Percentiles rank a stretch among this genome's conserved stretches.
phyloP scores from a whole-genome alignment of 2,329 filamentous ascomycete species.

The Cryphonectria carpinicola region DNA sequence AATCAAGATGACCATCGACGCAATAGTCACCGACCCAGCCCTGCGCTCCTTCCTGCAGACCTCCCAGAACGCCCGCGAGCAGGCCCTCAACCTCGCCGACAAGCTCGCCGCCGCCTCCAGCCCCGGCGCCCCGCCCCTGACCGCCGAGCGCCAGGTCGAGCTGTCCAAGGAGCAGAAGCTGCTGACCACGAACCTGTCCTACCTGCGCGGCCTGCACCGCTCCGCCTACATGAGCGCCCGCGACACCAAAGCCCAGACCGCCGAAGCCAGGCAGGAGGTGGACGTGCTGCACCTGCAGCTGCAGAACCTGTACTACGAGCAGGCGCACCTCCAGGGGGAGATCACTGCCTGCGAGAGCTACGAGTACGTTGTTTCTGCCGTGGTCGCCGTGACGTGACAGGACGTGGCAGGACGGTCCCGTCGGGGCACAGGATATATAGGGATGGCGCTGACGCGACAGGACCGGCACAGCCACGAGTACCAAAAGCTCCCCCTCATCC shows the following conservation, averaged over 20 bases:
- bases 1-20: conserved; percentile 55
- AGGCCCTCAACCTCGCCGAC: conserved; percentile 69
- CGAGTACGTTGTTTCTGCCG: conserved; percentile 63
- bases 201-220: conserved; percentile 81
- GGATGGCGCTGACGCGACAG: background rate
- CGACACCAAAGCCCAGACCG: conserved; percentile 83
- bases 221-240: conserved; percentile 79
- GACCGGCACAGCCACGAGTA: conserved; percentile 75
- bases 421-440: no score
- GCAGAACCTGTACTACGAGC: conserved; percentile 96
- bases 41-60: conserved; percentile 72
- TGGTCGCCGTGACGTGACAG: background rate
- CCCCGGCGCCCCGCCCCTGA: conserved; percentile 44
- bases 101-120: conserved; percentile 52
- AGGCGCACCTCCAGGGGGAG: conserved; percentile 86
- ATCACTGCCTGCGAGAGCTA: conserved; percentile 90
- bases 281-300: conserved; percentile 89
- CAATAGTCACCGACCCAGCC: conserved; percentile 65
- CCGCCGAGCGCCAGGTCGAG: conserved; percentile 56
- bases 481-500: conserved; percentile 80
- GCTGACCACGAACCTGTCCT: conserved; percentile 77
- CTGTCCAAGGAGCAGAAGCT: conserved; percentile 78
- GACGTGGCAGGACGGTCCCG: no score
- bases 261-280: conserved; percentile 86
- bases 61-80: conserved; percentile 72